phyloP scores from a whole-genome alignment of 495 filamentous ascomycete species.

The Daldinia caldariorum region DNA sequence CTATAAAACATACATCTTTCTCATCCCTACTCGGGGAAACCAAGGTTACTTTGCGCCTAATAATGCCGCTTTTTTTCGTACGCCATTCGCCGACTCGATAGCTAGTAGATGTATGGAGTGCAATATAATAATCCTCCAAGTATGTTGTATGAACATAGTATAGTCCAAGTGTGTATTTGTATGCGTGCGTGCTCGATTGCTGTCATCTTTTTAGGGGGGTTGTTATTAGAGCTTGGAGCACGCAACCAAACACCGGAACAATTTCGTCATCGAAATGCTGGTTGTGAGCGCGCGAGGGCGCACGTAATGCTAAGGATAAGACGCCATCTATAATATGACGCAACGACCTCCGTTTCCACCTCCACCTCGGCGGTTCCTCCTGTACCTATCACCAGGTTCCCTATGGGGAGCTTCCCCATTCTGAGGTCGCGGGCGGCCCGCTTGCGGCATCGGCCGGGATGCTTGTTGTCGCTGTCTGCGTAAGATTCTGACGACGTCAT shows the following conservation, averaged over 20 bases:
- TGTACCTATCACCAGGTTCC: slow-evolving; percentile 34
- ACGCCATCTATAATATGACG: slow-evolving; percentile 40
- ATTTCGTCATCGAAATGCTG: slow-evolving; percentile 27
- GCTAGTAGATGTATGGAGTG: slow-evolving; percentile 49
- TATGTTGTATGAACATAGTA: slow-evolving; percentile 42
- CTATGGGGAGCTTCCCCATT: slow-evolving; percentile 39
- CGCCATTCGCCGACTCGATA: slow-evolving; percentile 50
- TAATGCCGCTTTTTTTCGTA: slow-evolving; percentile 53
- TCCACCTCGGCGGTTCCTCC: slow-evolving; percentile 29
- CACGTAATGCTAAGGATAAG: slow-evolving; percentile 19
- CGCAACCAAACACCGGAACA: slow-evolving; percentile 19
- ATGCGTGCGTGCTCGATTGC: slow-evolving; percentile 27
- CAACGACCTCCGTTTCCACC: slow-evolving; percentile 32
- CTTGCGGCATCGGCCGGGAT: slow-evolving; percentile 50
- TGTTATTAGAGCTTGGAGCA: slow-evolving; percentile 15
- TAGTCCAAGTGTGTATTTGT: slow-evolving; percentile 18
- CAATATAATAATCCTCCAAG: slow-evolving; percentile 34
- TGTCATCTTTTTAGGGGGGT: slow-evolving; percentile 12
- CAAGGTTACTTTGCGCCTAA: slow-evolving; percentile 49
- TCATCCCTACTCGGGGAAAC: slow-evolving; percentile 43
- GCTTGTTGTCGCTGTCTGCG: slow-evolving; percentile 77
- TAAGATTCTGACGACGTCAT: slow-evolving; percentile 92
- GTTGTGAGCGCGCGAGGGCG: slow-evolving; percentile 25
- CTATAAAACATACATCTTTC: slow-evolving; percentile 44
- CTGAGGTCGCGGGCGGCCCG: slow-evolving; percentile 38